Evolutionary conservation across 2,329 filamentous ascomycete species (phyloP), one percentile per base, ranked within the genome.

Genomic region (Pseudocercospora fuligena): DNA sequence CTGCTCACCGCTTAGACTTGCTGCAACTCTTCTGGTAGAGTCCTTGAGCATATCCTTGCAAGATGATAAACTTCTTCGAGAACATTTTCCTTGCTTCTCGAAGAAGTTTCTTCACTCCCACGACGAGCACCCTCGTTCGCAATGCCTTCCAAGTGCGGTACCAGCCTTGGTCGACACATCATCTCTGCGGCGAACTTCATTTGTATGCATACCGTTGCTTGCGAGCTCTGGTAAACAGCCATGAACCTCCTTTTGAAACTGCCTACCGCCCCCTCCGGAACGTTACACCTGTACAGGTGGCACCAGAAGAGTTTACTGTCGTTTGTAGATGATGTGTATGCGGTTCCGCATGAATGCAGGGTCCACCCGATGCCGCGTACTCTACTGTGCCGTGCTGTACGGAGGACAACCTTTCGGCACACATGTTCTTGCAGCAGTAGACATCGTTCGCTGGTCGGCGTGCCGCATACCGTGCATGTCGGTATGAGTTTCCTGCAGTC

Each of bases 301-400:
- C 49, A 21, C 25, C 21, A 25, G 14, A 54, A 16, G 49, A 23
- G 49, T 54, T 54, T 25, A 27, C 7, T 29, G 49, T 25, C 14
- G 49, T 16, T 23, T 29, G 19, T 25, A 33, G 25, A 29, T 31
- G 14, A 54, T 25, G 14, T 29, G 14, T 29, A 19, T 33, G 51
- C 51, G 51, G 51, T n/a, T 29, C 51, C 51, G 27, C 51, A 56
- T 27, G 40, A 31, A 27, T 56, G 11, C 51, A 56, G 51, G 51
- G 51, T 56, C 25, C 25, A 56, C 51, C 21, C 25, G 21, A 56
- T 27, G 27, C 27, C 25, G 27, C 25, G 51, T 16, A n/a, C 25
- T 54, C 49, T 16, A 29, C 33, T 36, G 33, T 36, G 33, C 33
- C 33, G 12, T 36, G 33, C 33, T 36, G 12, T 36, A 36, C 11